Evolutionary conservation across 345 rosid genomes (phyloP), one percentile per base, ranked within the genome.

Genomic region (Citrus hindsii): DNA sequence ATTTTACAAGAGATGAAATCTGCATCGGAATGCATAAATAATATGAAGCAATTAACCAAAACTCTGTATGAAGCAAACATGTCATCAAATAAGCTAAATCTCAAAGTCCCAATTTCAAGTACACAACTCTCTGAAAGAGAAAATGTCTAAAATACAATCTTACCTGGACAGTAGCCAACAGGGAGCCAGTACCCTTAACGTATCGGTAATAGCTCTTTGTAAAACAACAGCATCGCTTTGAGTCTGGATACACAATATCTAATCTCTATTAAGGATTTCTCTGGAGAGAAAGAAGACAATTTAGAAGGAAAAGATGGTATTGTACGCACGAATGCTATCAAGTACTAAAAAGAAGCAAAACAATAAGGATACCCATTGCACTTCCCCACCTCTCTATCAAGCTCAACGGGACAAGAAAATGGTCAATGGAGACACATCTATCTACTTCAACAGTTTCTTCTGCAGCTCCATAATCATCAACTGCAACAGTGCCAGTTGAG

Each of bases 371-470:
- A 92, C 98, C 97, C 97, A 95, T 95, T 24, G 94, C 98, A 85
- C 88, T 86, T 84, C 97, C 96, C 99, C 98, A 95, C 81, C 98
- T 91, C 80, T 92, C 99, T 58, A 92, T 88, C 85, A 93, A 86
- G 85, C 82, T 89, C 40, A 67, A 62, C 1, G 98, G 98, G 74
- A 95, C 98, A 38, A 82, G 60, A 79, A 91, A 93, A 64, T 86
- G 92, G 68, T 85, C 86, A n/a, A 76, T 37, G 72, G 79, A 76
- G 27, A 73, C 68, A 51, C 65, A 33, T 75, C 48, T 78, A 56
- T 77, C 83, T 88, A 61, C 84, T 74, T 81, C 88, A 64, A 67
- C 76, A 61, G n/a, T 51, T 73, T 79, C 73, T 73, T 80, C 86
- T 67, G 84, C 33, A 78, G 78, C 85, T 70, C 73, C 87, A 76